Evolutionary conservation across 2,329 filamentous ascomycete genomes (phyloP), one percentile per base, ranked within the genome.

Genomic region (Ceratocystis huliohia): DNA sequence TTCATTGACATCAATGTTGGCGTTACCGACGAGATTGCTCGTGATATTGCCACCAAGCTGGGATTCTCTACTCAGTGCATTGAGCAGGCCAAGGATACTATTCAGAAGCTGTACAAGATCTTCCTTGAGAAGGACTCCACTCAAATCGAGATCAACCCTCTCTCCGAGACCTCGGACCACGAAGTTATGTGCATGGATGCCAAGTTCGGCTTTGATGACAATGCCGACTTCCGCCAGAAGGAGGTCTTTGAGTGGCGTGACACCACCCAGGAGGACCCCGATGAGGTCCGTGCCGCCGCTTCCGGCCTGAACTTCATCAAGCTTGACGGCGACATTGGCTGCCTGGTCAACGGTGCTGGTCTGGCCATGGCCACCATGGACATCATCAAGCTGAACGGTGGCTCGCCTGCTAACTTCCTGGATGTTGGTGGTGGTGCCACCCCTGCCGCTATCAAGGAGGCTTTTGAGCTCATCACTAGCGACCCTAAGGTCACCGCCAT

Each of bases 311-410:
- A 99, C 86, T 99, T 99, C 82, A 99, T 99, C 84, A 99, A 99
- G 86, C 88, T 99, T 69, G 94, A 97, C 75, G 94, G 94, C 76
- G 94, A 99, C 76, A 99, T 99, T 76, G 94, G 94, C 79, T 99
- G 94, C 82, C 84, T 97, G 72, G 94, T 99, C 81, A 99, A 99
- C 81, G 94, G 94, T 76, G 94, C 94, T 74, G 94, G 94, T 81
- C 88, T 99, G 71, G 94, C 94, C 79, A 99, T 99, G 94, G 94
- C 94, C 70, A 99, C 94, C 76, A 99, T 99, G 94, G 94, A 99
- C 79, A 97, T 99, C 78, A 99, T 99, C 85, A 97, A 99, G 86
- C 85, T 99, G 70, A 99, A 97, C 80, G 94, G 94, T 72, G 94
- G 94, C 70, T 82, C 85, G 75, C 94, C 94, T 69, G 94, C 94